A percentile compares a stretch with the other conserved stretches of the same genome.
phyloP scores from a whole-genome alignment of 2,329 filamentous ascomycete species.

The Aspergillus transmontanensis region DNA sequence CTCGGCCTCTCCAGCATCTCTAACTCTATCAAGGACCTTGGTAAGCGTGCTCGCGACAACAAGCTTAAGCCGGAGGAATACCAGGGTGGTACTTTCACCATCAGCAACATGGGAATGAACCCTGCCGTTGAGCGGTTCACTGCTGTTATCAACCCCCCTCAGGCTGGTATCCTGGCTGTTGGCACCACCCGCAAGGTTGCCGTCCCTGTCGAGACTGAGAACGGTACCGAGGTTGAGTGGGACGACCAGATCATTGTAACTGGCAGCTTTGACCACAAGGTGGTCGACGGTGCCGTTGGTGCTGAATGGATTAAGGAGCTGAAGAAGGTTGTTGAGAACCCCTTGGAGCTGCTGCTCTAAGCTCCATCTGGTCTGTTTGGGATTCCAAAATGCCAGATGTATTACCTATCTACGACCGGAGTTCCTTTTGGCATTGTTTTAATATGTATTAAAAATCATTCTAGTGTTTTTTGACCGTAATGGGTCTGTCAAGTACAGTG shows the following conservation, averaged over 20 bases:
- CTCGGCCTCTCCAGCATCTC: conserved; percentile 90
- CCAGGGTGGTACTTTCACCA: conserved; percentile 98
- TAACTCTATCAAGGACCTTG: conserved; percentile 87
- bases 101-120: conserved; percentile 99
- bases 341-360: conserved; percentile 89
- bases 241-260: conserved; percentile 97
- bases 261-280: conserved; percentile 98
- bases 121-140: conserved; percentile 93
- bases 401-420: conserved; percentile 22
- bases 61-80: conserved; percentile 99
- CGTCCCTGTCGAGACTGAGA: conserved; percentile 80
- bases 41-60: conserved; percentile 91
- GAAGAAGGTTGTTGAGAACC: conserved; percentile 98
- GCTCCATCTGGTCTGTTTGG: conserved; percentile 10
- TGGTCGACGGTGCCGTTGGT: conserved; percentile 93
- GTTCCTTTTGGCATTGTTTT: conserved; percentile 24
- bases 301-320: conserved; percentile 95
- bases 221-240: conserved; percentile 80
- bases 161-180: conserved; percentile 91
- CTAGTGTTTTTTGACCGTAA: conserved; percentile 24
- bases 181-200: conserved; percentile 96
- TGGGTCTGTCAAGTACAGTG: conserved; percentile 32
- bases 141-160: conserved; percentile 97
- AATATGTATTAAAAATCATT: conserved; percentile 43
- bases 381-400: conserved; percentile 16